A percentile compares a stretch with the other conserved stretches of the same genome.
Conservation (phyloP, 352 stramenopile genomes). For the Phytophthora foliorum region DNA sequence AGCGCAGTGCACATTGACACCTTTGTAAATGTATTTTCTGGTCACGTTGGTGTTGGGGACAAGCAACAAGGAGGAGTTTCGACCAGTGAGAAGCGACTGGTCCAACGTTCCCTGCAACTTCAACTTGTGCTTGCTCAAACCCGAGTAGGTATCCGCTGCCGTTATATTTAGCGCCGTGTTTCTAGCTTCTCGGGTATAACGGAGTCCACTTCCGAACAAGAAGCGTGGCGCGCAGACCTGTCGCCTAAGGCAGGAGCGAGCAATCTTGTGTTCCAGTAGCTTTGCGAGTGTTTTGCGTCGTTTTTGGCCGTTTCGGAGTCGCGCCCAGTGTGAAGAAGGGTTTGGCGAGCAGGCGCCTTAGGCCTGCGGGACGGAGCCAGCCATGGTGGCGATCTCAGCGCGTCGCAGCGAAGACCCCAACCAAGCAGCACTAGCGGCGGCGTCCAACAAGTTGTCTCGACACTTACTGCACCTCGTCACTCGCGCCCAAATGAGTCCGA, state of each 20-base stretch:
- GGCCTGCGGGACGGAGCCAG: conserved; percentile 23
- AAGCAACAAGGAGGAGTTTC: conserved; percentile 8
- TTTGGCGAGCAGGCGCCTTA: conserved; percentile 28
- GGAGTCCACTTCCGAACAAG: conserved; percentile 36
- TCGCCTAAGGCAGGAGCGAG: conserved; percentile 12
- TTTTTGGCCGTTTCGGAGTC: conserved; percentile 30
- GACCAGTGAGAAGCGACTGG: conserved; percentile 15
- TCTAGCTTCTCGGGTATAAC: conserved; percentile 5
- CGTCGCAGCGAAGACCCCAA: conserved; percentile 33
- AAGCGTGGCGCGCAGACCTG: conserved; percentile 27
- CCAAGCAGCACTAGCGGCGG: not conserved
- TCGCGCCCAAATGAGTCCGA: conserved; percentile 22
- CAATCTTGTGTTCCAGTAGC: conserved; percentile 14
- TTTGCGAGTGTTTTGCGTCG: conserved; percentile 21
- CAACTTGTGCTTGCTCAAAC: conserved; percentile 27
- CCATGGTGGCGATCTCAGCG: conserved; percentile 40
- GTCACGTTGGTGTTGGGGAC: not conserved
- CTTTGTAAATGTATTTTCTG: not conserved
- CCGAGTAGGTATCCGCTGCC: conserved; percentile 3
- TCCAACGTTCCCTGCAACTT: conserved; percentile 30
- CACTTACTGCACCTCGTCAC: conserved; percentile 37
- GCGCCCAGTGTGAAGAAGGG: conserved; percentile 3
- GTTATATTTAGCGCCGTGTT: conserved; percentile 30
- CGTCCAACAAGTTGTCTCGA: conserved; percentile 31
- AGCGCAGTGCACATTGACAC: not conserved